A percentile compares a stretch with the other conserved stretches of the same genome.
Evolutionary conservation across 2,329 filamentous ascomycete genomes (phyloP).

Genomic region (Colletotrichum somersetense): DNA sequence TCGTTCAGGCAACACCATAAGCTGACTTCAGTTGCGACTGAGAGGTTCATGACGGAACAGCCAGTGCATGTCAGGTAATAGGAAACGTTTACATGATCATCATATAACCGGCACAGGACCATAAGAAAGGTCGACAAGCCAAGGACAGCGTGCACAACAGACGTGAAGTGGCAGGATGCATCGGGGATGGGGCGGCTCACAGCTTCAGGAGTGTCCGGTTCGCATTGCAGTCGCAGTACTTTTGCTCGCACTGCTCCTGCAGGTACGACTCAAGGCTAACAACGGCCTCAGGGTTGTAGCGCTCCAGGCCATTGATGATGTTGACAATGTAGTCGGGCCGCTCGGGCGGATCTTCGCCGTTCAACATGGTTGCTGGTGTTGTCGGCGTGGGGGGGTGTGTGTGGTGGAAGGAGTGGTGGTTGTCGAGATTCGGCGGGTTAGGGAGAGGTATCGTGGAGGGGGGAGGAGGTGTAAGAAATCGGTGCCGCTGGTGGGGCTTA

Average conservation of each 20-base stretch:
- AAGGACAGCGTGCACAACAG: not conserved
- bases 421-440: constrained; percentile 45
- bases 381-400: constrained; percentile 30
- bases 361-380: constrained; percentile 62
- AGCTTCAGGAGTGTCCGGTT: constrained; percentile 97
- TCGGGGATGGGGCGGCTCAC: constrained; percentile 71
- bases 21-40: constrained; percentile 73
- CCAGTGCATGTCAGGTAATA: constrained; percentile 87
- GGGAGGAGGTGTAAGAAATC: constrained; percentile 53
- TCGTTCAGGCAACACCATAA: constrained; percentile 68
- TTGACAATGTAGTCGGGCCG: constrained; percentile 90
- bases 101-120: constrained; percentile 58
- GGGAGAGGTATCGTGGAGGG: constrained; percentile 55
- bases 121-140: constrained; percentile 31
- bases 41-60: constrained; percentile 66
- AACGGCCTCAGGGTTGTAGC: constrained; percentile 98
- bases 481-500: constrained; percentile 38
- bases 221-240: constrained; percentile 95
- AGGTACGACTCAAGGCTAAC: constrained; percentile 95
- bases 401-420: constrained; percentile 46
- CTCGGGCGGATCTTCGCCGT: constrained; percentile 88
- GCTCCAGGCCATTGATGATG: constrained; percentile 97
- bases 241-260: constrained; percentile 91
- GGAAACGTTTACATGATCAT: constrained; percentile 95
- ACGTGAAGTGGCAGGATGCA: not conserved